Base-by-base conservation (phyloP, 495 filamentous ascomycete genomes). In the Penicillium turbatum region DNA sequence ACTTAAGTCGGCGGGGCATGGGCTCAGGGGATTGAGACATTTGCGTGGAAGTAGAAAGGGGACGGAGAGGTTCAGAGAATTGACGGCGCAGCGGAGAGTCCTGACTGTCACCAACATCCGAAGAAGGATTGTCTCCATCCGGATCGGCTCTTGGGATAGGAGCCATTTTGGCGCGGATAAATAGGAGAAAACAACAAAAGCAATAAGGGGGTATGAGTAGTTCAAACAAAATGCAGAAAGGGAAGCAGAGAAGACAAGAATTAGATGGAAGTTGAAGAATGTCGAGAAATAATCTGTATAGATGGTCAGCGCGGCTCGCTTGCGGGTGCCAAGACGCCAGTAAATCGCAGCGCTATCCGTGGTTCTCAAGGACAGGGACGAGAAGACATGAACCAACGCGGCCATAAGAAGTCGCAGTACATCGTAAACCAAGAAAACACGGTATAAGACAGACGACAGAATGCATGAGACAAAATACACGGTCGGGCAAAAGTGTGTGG, bases 11-110 rank as follows among this genome's bases (percentile, higher is more conserved):
- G 13, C 54, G 53, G 8, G 57, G 51, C 2, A 64, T 39, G 17
- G 63, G 70, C 29, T 69, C 57, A 6, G 71, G 70, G 8, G 74
- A 74, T 7, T 67, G 67, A 3, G 71, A 71, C 17, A 67, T 62
- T 44, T 71, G 64, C 37, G 66, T 66, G 35, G 74, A 73, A 21
- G 64, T 71, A 56, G 69, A 71, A 21, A 55, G 67, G 19, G 66
- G 59, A 39, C 69, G 68, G 31, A 70, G 54, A 41, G 69, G 71
- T 42, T 77, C 74, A 57, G 74, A 75, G 58, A 74, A 72, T 59
- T 73, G 70, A 59, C 71, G 71, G 65, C 66, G 71, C 58, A 73
- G 51, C 16, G 70, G 67, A 49, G 73, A 76, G 54, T 73, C 70
- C 59, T 69, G 71, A 55, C 71, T 71, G 54, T 67, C 65, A 36